Conservation (phyloP, 1,139 yeast genomes). For the Candida sp. region DNA sequence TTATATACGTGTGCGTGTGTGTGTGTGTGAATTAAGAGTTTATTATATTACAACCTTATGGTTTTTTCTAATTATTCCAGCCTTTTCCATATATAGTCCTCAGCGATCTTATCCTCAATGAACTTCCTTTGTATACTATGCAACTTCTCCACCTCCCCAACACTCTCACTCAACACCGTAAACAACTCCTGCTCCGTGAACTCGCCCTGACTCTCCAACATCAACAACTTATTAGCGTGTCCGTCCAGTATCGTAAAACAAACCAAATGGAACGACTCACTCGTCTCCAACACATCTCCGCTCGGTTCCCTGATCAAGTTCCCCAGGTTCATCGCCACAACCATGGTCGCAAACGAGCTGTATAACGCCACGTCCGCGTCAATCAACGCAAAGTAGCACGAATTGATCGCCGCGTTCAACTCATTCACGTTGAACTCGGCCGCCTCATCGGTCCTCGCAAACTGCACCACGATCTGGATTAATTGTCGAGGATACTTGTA, state of each 20-base stretch:
- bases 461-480: conserved; percentile 86
- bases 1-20: conserved; percentile 1
- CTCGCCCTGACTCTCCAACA: conserved; percentile 74
- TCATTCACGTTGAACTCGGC: conserved; percentile 52
- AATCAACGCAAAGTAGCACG: conserved; percentile 70
- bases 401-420: conserved; percentile 73
- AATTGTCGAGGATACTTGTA: conserved; percentile 81
- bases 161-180: conserved; percentile 50
- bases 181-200: conserved; percentile 63
- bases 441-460: conserved; percentile 51
- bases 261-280: conserved; percentile 68
- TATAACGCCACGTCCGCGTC: conserved; percentile 80
- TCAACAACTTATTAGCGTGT: conserved; percentile 56
- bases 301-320: conserved; percentile 48
- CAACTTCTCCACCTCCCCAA: conserved; percentile 44
- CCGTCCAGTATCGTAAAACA: conserved; percentile 58
- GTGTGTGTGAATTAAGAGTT: too few species aligned
- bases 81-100: conserved; percentile 63
- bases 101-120: conserved; percentile 50
- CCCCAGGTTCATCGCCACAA: conserved; percentile 40
- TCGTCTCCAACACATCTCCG: conserved; percentile 34
- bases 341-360: conserved; percentile 61
- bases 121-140: conserved; percentile 53
- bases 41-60: too few species aligned
- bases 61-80: neutral